phyloP scores from a whole-genome alignment of 371 early-diverging fungal genomes.

The Parasitella parasitica region DNA sequence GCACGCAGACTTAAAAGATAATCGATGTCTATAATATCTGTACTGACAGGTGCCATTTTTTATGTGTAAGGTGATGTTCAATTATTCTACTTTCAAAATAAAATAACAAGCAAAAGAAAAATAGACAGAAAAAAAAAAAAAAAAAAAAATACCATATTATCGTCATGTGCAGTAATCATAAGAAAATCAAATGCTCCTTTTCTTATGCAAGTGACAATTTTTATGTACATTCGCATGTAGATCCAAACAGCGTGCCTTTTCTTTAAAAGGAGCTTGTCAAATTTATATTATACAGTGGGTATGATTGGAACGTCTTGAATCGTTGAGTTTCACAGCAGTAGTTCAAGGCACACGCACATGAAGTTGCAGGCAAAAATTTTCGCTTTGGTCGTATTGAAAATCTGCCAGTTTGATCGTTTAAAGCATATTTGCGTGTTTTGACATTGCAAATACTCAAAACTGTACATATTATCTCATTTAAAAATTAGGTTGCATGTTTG shows the following conservation, averaged over 20 bases:
- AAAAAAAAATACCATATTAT: neutral
- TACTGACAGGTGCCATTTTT: neutral
- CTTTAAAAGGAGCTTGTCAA: neutral
- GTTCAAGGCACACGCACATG: neutral
- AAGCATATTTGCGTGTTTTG: too few relatives aligned
- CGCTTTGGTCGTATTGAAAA: too few relatives aligned
- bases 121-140: neutral
- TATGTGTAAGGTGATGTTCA: neutral
- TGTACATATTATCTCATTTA: too few relatives aligned
- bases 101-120: neutral
- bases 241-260: neutral
- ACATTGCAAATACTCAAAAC: too few relatives aligned
- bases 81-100: neutral
- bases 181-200: neutral
- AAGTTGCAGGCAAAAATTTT: too few relatives aligned
- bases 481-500: too few relatives aligned
- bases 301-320: too few relatives aligned
- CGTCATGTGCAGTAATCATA: neutral
- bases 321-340: too few relatives aligned
- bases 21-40: neutral
- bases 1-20: conserved; percentile 74
- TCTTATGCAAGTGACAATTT: too few relatives aligned
- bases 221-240: neutral
- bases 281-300: neutral
- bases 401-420: too few relatives aligned